phyloP scores from a whole-genome alignment of 805 yeast genomes.

The Candida quercuum region DNA sequence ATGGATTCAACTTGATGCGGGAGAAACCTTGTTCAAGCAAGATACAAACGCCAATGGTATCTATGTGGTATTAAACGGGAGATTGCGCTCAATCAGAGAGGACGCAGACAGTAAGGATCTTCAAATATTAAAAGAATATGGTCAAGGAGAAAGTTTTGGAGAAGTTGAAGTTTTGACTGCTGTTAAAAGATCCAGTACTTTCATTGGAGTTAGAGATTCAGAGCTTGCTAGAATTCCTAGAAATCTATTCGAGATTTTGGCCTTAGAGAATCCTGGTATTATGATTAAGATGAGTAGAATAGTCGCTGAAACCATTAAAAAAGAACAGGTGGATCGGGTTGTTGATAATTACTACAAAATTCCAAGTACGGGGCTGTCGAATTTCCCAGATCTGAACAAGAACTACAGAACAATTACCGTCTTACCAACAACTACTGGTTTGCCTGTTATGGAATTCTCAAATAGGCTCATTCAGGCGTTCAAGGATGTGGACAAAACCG shows the following conservation, averaged over 20 bases:
- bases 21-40: constrained; percentile 71
- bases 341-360: constrained; percentile 16
- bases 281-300: constrained; percentile 86
- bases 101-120: constrained; percentile 21
- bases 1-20: constrained; percentile 91
- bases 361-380: constrained; percentile 24
- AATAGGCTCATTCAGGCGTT: constrained; percentile 65
- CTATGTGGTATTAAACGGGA: constrained; percentile 82
- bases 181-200: constrained; percentile 57
- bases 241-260: constrained; percentile 77
- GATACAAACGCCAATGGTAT: constrained; percentile 89
- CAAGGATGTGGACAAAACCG: constrained; percentile 63
- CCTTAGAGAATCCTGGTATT: constrained; percentile 80
- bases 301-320: constrained; percentile 59
- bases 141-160: constrained; percentile 93
- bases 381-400: constrained; percentile 25
- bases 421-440: constrained; percentile 69
- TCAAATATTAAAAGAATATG: constrained; percentile 63
- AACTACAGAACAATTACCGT: constrained; percentile 80
- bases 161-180: constrained; percentile 92
- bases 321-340: constrained; percentile 12
- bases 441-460: constrained; percentile 89
- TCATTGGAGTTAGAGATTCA: constrained; percentile 87
- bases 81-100: constrained; percentile 54
- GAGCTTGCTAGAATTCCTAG: constrained; percentile 93